phyloP scores from a whole-genome alignment of 495 filamentous ascomycete genomes.

The Podospora pseudopauciseta region DNA sequence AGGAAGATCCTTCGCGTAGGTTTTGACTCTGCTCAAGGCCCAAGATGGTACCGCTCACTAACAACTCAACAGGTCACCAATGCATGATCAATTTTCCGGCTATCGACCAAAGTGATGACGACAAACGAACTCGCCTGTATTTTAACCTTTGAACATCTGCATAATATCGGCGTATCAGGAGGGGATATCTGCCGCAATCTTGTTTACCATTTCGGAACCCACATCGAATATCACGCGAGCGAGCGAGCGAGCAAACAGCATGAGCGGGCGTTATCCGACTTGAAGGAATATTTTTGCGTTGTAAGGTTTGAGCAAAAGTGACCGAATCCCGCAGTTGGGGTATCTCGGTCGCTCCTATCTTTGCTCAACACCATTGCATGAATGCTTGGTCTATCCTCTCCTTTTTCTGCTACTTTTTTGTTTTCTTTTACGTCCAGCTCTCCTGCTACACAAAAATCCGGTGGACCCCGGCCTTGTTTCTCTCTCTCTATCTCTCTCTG shows the following conservation, averaged over 20 bases:
- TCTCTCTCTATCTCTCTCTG: not conserved
- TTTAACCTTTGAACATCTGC: conserved; percentile 42
- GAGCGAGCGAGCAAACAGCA: not conserved
- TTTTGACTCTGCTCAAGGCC: conserved; percentile 5
- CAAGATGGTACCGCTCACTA: conserved; percentile 19
- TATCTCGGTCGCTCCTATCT: not conserved
- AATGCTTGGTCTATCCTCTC: not conserved
- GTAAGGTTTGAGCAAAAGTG: not conserved
- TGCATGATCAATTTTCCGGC: conserved; percentile 39
- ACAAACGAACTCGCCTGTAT: conserved; percentile 49
- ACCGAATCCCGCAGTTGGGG: not conserved
- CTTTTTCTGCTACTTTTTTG: conserved; percentile 4
- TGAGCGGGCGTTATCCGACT: not conserved
- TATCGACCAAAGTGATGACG: conserved; percentile 36
- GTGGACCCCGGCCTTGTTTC: not conserved
- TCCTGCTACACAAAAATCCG: not conserved
- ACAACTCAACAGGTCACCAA: conserved; percentile 50
- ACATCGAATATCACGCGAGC: conserved; percentile 32
- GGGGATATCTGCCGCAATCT: conserved; percentile 25
- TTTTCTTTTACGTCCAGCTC: not conserved
- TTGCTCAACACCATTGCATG: not conserved
- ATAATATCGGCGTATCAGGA: conserved; percentile 54
- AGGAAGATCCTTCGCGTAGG: conserved; percentile 88
- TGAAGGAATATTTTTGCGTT: not conserved
- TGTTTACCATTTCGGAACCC: conserved; percentile 38